Conservation (phyloP, 345 rosid species). For the Turritis glabra region DNA sequence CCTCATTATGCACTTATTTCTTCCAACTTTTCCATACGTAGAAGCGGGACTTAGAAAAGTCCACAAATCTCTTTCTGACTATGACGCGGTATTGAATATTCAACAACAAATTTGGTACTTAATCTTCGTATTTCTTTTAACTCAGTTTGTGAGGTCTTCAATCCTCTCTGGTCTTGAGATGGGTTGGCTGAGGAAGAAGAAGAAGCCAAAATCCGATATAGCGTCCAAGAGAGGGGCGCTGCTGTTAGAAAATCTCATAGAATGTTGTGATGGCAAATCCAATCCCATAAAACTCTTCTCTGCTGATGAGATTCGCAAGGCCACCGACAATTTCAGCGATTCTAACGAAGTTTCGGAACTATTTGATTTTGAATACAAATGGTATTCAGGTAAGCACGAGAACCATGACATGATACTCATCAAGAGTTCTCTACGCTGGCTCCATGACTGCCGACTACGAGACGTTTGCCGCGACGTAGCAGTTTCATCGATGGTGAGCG, state of each 20-base stretch:
- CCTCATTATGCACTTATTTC: too few species aligned
- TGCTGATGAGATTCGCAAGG: background rate
- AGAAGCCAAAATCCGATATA: background rate
- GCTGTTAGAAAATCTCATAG: background rate
- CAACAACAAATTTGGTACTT: too few species aligned
- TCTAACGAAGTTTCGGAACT: background rate
- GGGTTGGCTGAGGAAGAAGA: background rate
- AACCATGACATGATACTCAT: background rate
- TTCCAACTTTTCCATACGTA: too few species aligned
- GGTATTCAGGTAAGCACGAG: background rate
- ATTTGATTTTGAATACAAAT: accelerated
- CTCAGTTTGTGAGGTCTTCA: too few species aligned
- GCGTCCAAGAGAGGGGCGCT: background rate
- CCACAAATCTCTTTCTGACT: too few species aligned
- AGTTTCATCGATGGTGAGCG: background rate
- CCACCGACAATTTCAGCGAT: background rate
- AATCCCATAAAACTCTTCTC: background rate
- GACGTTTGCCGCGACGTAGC: background rate
- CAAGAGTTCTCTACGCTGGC: background rate
- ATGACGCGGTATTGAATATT: too few species aligned
- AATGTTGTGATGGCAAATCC: background rate
- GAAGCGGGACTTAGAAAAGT: too few species aligned
- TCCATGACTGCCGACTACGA: too few species aligned
- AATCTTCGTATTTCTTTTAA: background rate
- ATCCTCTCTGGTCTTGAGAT: too few species aligned